Conservation (phyloP, 768 basidiomycete species). For the Rubroboletus pulcherrimus region DNA sequence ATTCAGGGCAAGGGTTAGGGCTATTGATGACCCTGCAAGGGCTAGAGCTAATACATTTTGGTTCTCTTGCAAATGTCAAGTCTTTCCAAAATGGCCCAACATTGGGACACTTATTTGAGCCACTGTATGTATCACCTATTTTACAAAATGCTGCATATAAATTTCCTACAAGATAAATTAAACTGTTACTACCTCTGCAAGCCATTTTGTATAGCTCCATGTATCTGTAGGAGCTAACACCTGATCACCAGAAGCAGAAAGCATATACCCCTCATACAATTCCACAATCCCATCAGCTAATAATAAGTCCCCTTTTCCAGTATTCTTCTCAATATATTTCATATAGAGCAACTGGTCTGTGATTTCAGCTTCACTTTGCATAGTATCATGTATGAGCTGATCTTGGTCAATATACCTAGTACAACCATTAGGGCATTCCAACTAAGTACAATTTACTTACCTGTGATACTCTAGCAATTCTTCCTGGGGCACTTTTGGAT, state of each 20-base stretch:
- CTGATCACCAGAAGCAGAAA: slow-evolving; percentile 10
- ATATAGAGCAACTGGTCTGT: slow-evolving; percentile 58
- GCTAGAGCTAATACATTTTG: too few species aligned
- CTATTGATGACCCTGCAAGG: too few species aligned
- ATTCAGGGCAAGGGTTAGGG: too few species aligned
- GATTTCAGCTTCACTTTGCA: slow-evolving; percentile 49
- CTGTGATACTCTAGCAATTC: slow-evolving; percentile 74
- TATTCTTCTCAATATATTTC: slow-evolving; percentile 44
- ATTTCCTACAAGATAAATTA: neutral
- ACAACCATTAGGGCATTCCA: neutral
- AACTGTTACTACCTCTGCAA: slow-evolving; percentile 7
- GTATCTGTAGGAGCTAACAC: slow-evolving; percentile 1
- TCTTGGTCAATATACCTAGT: slow-evolving; percentile 72
- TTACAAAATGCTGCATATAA: neutral
- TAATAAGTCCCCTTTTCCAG: slow-evolving; percentile 16
- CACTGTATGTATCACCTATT: too few species aligned
- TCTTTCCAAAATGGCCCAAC: too few species aligned
- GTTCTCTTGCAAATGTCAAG: too few species aligned
- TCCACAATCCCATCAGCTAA: slow-evolving; percentile 15
- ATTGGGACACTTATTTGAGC: too few species aligned
- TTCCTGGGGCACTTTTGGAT: slow-evolving; percentile 58
- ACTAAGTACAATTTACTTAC: slow-evolving; percentile 32
- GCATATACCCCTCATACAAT: slow-evolving; percentile 18
- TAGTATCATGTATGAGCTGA: slow-evolving; percentile 58
- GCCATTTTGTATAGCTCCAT: slow-evolving; percentile 21